Conservation (phyloP, 2,329 filamentous ascomycete genomes). For the Calonectria pteridis region DNA sequence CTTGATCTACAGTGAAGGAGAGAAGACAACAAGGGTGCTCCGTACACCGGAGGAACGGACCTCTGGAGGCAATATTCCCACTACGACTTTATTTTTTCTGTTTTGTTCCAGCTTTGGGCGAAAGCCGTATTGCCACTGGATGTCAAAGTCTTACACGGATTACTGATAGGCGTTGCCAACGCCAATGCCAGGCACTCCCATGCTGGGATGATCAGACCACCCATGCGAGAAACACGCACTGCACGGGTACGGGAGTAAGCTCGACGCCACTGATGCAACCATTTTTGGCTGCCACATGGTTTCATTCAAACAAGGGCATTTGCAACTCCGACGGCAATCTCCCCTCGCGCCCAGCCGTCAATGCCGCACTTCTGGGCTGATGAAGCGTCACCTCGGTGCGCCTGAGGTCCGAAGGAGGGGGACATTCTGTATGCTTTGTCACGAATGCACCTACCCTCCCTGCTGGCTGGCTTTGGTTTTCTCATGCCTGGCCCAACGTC, state of each 20-base stretch:
- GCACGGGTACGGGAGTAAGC: conserved; percentile 12
- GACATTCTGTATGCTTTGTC: neutral
- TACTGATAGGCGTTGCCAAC: neutral
- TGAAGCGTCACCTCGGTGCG: neutral
- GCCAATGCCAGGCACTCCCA: conserved; percentile 25
- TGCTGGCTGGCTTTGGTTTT: neutral
- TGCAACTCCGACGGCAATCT: conserved; percentile 15
- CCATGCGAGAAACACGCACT: conserved; percentile 23
- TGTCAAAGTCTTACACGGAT: conserved; percentile 8
- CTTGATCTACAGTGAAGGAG: neutral
- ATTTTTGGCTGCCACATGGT: conserved; percentile 24
- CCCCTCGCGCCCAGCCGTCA: conserved; percentile 8
- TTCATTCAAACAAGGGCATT: conserved; percentile 2
- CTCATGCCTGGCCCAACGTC: neutral
- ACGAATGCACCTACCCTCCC: neutral
- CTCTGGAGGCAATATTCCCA: neutral
- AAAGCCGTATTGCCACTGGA: neutral
- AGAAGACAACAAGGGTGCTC: neutral
- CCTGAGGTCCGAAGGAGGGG: neutral
- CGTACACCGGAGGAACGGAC: neutral
- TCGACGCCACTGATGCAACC: conserved; percentile 29
- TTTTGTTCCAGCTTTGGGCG: neutral
- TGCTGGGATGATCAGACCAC: conserved; percentile 26
- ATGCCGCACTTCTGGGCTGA: conserved; percentile 19
- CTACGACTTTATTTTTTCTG: neutral